A percentile compares a stretch with the other conserved stretches of the same genome.
Conservation (phyloP, 1,284 basidiomycete species). For the Malassezia nana region DNA sequence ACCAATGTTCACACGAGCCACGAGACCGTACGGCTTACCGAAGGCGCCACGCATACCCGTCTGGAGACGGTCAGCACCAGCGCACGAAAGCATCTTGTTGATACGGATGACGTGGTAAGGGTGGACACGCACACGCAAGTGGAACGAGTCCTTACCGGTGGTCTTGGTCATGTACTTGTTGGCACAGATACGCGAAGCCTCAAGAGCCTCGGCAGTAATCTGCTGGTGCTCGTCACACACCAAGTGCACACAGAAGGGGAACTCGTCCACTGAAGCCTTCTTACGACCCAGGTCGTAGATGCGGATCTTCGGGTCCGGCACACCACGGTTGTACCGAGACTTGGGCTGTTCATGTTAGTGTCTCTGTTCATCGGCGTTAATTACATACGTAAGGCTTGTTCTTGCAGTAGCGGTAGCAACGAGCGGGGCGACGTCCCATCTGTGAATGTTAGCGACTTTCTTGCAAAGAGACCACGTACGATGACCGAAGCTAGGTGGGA, state of each 20-base stretch:
- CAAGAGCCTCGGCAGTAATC: slow-evolving; percentile 86
- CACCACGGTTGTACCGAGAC: slow-evolving; percentile 79
- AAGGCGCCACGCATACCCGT: slow-evolving; percentile 99
- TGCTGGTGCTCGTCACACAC: slow-evolving; percentile 99
- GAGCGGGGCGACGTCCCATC: slow-evolving; percentile 27
- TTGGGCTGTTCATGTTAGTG: slow-evolving; percentile 30
- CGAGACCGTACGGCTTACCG: slow-evolving; percentile 96
- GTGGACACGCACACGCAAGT: slow-evolving; percentile 91
- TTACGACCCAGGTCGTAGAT: slow-evolving; percentile 77
- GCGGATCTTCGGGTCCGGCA: slow-evolving; percentile 49
- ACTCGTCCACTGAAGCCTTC: slow-evolving; percentile 81
- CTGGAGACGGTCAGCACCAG: slow-evolving; percentile 89
- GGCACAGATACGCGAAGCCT: slow-evolving; percentile 96
- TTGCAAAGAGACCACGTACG: slow-evolving; percentile 3
- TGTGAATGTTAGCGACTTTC: slow-evolving; percentile 4
- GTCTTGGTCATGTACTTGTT: slow-evolving; percentile 99
- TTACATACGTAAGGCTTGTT: slow-evolving; percentile 35
- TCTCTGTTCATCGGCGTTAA: slow-evolving; percentile 9
- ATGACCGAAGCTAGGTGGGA: slow-evolving; percentile 4
- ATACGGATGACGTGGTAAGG: slow-evolving; percentile 98
- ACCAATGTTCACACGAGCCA: slow-evolving; percentile 90
- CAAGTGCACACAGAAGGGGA: slow-evolving; percentile 72
- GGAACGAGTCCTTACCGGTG: slow-evolving; percentile 97
- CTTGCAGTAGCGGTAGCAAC: slow-evolving; percentile 49
- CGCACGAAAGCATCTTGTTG: slow-evolving; percentile 99